Percentiles rank a stretch among this genome's conserved stretches.
Conservation (phyloP, 768 basidiomycete genomes). For the Tricholoma bakamatsutake region DNA sequence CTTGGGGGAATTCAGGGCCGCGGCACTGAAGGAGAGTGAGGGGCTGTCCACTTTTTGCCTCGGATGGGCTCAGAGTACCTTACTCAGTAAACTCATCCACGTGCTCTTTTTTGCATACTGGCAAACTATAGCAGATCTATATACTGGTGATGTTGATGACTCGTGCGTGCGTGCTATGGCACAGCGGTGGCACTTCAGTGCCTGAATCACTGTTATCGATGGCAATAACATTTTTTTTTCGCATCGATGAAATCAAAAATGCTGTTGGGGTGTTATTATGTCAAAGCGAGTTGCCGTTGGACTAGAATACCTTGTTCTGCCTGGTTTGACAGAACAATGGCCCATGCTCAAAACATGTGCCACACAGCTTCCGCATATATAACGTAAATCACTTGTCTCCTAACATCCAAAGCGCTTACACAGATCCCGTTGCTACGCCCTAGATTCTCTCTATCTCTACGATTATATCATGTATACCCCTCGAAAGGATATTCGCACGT, state of each 20-base stretch:
- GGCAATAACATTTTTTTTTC: neutral
- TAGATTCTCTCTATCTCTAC: neutral
- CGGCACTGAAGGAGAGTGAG: too few species aligned
- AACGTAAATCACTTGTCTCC: conserved; percentile 3
- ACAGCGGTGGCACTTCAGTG: neutral
- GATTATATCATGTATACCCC: conserved; percentile 11
- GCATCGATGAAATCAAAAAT: neutral
- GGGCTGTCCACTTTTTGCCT: neutral
- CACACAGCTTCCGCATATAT: conserved; percentile 15
- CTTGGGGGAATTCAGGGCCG: neutral
- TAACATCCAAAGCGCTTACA: neutral
- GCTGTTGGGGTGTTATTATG: neutral
- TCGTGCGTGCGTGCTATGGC: neutral
- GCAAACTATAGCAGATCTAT: too few species aligned
- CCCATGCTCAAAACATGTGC: conserved; percentile 16
- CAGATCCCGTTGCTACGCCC: neutral
- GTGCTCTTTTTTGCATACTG: too few species aligned
- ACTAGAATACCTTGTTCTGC: conserved; percentile 10
- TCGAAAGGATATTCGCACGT: conserved; percentile 7
- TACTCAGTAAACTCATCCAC: neutral
- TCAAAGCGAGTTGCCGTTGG: neutral
- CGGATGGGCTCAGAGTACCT: neutral
- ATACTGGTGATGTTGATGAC: too few species aligned
- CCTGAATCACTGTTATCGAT: conserved; percentile 2
- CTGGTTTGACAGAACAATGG: conserved; percentile 20